Conservation (phyloP, 2,329 filamentous ascomycete species). For the Aspergillus arachidicola region DNA sequence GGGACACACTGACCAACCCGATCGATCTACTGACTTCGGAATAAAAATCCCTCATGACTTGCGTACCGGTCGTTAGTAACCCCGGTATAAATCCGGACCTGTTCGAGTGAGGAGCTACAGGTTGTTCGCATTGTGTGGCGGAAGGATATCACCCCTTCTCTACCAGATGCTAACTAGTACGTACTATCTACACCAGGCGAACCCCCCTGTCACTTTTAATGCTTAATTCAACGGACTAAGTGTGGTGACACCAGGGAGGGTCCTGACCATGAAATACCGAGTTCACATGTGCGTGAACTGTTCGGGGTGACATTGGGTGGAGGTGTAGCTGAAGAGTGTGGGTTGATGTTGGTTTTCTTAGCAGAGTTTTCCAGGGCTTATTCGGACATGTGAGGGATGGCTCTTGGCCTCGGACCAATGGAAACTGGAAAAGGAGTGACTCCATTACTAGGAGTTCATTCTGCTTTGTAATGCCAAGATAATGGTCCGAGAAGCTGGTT, state of each 20-base stretch:
- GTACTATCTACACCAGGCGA: background rate
- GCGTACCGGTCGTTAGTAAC: background rate
- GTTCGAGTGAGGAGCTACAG: background rate
- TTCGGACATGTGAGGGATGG: background rate
- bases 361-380: background rate
- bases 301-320: background rate
- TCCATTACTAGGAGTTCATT: background rate
- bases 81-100: background rate
- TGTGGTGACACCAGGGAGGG: background rate
- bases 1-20: background rate
- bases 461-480: conserved; percentile 2
- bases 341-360: background rate
- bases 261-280: background rate
- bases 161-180: no score
- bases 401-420: background rate
- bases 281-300: background rate
- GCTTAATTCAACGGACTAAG: background rate
- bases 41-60: background rate
- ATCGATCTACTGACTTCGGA: background rate
- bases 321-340: background rate
- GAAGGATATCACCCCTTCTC: background rate
- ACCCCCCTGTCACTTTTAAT: background rate
- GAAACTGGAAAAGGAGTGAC: background rate
- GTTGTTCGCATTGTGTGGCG: background rate
- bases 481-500: background rate